Evolutionary conservation across 305 asterid species (phyloP).

Genomic region (Fraxinus albicans): DNA sequence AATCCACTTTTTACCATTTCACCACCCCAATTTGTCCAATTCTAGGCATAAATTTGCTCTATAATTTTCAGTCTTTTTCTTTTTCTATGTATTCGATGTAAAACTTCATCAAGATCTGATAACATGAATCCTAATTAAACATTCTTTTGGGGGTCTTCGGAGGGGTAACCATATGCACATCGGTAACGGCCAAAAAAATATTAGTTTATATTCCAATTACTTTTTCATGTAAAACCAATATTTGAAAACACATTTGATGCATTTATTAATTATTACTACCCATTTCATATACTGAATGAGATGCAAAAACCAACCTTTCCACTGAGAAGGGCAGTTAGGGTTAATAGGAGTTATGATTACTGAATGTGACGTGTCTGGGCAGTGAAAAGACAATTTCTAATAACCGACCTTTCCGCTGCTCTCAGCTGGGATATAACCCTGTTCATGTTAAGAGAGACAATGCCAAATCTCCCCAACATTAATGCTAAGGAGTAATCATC

Average conservation of each 20-base stretch:
- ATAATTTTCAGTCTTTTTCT: neutral
- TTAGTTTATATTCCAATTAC: neutral
- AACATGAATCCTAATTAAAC: neutral
- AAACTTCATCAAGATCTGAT: too few relatives aligned
- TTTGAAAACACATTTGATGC: slow-evolving; percentile 9
- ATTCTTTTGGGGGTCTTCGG: neutral
- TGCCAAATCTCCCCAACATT: slow-evolving; percentile 27
- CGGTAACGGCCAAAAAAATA: neutral
- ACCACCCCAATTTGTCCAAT: neutral
- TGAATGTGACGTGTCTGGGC: slow-evolving; percentile 37
- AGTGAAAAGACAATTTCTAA: slow-evolving; percentile 52
- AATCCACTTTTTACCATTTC: neutral
- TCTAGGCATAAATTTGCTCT: neutral
- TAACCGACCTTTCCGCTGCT: slow-evolving; percentile 34
- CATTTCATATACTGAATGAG: slow-evolving; percentile 7
- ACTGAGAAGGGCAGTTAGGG: slow-evolving; percentile 19
- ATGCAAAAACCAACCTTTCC: slow-evolving; percentile 16
- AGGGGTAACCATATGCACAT: neutral
- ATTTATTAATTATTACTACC: slow-evolving; percentile 15
- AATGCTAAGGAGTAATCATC: slow-evolving; percentile 32
- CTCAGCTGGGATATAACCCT: slow-evolving; percentile 14
- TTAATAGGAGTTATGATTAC: slow-evolving; percentile 36
- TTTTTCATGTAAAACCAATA: slow-evolving; percentile 11
- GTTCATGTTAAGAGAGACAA: slow-evolving; percentile 14
- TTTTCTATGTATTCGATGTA: neutral